Percentiles rank a stretch among this genome's conserved stretches.
These are phyloP conservation scores for Nakazawaea pomicola DNA, from an alignment of 805 yeast species.

Conservation along the genomic window DNA sequence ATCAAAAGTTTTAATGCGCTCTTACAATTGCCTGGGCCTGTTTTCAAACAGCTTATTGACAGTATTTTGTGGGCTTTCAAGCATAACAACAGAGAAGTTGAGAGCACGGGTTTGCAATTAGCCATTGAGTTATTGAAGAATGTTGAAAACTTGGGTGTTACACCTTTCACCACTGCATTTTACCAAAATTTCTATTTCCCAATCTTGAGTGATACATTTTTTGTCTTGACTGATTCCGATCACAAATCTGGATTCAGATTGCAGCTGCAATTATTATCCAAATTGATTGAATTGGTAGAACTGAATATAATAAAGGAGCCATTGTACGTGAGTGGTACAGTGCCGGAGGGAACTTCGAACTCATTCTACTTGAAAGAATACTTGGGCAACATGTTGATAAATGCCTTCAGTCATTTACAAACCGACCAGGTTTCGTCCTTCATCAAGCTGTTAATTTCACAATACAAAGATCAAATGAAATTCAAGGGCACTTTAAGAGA, in stretches of 20 bases:
- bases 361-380: slow-evolving; percentile 73
- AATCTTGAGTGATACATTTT: slow-evolving; percentile 86
- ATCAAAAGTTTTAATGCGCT: slow-evolving; percentile 81
- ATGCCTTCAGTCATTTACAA: slow-evolving; percentile 91
- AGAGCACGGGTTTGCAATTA: slow-evolving; percentile 81
- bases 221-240: slow-evolving; percentile 92
- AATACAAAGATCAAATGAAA: slow-evolving; percentile 66
- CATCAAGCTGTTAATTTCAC: slow-evolving; percentile 67
- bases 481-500: slow-evolving; percentile 88
- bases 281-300: slow-evolving; percentile 77
- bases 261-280: slow-evolving; percentile 81
- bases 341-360: slow-evolving; percentile 82
- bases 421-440: slow-evolving; percentile 78
- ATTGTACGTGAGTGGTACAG: slow-evolving; percentile 73
- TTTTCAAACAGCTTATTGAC: slow-evolving; percentile 85
- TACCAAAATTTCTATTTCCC: slow-evolving; percentile 86
- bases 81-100: slow-evolving; percentile 96
- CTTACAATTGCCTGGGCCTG: slow-evolving; percentile 83
- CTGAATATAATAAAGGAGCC: slow-evolving; percentile 72
- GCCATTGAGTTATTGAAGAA: slow-evolving; percentile 81
- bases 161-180: slow-evolving; percentile 76
- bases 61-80: slow-evolving; percentile 98
- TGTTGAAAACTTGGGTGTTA: slow-evolving; percentile 69
- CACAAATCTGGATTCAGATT: slow-evolving; percentile 93
- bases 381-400: slow-evolving; percentile 71